Evolutionary conservation across 805 yeast genomes (phyloP), one percentile per base, ranked within the genome.

Genomic region (Danielia reshetovae): DNA sequence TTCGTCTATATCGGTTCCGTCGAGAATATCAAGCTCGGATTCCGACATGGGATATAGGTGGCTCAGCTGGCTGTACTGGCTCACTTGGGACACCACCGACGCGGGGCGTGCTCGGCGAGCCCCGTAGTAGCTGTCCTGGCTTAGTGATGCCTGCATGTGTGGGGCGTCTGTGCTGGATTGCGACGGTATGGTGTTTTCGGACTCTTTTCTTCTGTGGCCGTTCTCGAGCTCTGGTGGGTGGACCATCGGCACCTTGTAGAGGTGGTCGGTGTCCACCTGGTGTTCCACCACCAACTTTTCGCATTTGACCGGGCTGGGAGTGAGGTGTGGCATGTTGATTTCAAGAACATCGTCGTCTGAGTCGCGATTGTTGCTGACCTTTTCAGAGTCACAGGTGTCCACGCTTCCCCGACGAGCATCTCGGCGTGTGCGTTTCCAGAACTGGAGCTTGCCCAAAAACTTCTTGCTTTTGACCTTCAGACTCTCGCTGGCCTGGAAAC

Each of bases 11-110:
- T 64, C 71, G 2, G 70, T 59, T 29, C 60, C 71, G 27, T 60
- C 68, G 37, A 63, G 41, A 30, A 57, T 53, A 22, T 66, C 71
- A 26, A 63, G 44, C 34, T 67, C 73, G 4, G 65, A 60, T 35
- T 63, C 73, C 3, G 71, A 64, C 48, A 65, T 62, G 12, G 68
- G 58, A 7, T 68, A 65, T 40, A 65, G 46, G 37, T 68, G 72
- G 48, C 68, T 60, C 25, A 59, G 39, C 31, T 66, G 70, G 42
- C 68, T 60, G 18, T 59, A 41, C 44, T 64, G 70, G 47, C 65
- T 57, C 10, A 56, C 45, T 43, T 65, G 70, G 2, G 69, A 62
- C 10, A 66, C 49, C 54, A 67, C 56, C 1, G 70, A 64, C 12
- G 65, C 57, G 6, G 73, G 73, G 34, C 73, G 48, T 5, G 59